phyloP scores from a whole-genome alignment of 2,329 filamentous ascomycete species.

The Teratosphaeria nubilosa region DNA sequence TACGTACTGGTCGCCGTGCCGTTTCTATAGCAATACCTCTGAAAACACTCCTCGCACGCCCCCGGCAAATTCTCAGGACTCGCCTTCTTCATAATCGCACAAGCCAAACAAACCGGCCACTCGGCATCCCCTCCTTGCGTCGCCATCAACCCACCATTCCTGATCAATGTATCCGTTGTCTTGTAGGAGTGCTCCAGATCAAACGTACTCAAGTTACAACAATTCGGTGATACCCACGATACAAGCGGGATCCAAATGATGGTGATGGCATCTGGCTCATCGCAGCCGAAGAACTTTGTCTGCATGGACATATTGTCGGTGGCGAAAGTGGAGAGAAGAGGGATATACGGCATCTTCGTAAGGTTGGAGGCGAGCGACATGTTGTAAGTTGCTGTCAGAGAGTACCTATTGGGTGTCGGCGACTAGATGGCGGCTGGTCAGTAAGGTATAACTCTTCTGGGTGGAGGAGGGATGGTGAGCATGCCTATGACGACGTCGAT shows the following conservation, averaged over 20 bases:
- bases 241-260: slow-evolving; percentile 2
- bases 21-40: background rate
- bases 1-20: background rate
- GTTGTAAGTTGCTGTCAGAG: background rate
- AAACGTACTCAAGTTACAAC: background rate
- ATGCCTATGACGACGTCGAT: background rate
- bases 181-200: background rate
- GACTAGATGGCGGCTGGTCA: background rate
- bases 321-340: background rate
- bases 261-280: background rate
- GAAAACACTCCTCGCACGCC: background rate
- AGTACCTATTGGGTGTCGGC: background rate
- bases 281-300: slow-evolving; percentile 3
- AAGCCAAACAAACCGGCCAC: background rate
- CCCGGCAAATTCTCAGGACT: background rate
- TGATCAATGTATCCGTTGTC: background rate
- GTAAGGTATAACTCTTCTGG: background rate
- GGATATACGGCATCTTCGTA: slow-evolving; percentile 3
- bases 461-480: background rate
- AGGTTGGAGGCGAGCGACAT: background rate
- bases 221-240: background rate
- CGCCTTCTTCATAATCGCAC: background rate
- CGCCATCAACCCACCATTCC: background rate
- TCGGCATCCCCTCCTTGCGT: background rate
- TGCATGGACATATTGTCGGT: background rate